These are phyloP conservation scores for Diaporthe humulicola DNA, from an alignment of 2,329 filamentous ascomycete species.

Conservation along the genomic window DNA sequence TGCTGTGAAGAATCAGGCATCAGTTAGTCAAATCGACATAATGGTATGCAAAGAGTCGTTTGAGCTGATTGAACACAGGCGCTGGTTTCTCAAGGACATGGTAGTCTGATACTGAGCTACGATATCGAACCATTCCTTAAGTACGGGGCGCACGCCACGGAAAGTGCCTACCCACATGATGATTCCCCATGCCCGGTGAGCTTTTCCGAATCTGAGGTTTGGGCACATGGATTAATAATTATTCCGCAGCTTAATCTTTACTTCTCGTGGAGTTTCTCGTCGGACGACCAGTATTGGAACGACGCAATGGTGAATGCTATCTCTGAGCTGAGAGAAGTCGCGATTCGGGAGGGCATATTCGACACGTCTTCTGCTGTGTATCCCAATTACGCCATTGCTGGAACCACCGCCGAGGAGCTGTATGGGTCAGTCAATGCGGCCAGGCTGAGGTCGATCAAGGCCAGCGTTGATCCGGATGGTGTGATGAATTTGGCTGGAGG, in stretches of 20 bases:
- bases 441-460: constrained; percentile 42
- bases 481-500: constrained; percentile 48
- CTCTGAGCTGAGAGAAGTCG: constrained; percentile 45
- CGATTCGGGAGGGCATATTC: constrained; percentile 47
- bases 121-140: constrained; percentile 49
- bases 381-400: constrained; percentile 45
- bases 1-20: constrained; percentile 43
- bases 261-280: constrained; percentile 44
- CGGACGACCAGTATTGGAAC: constrained; percentile 48
- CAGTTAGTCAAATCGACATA: background rate
- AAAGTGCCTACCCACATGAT: constrained; percentile 48
- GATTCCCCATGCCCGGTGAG: constrained; percentile 45
- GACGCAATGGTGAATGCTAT: constrained; percentile 44
- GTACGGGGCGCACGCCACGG: constrained; percentile 48
- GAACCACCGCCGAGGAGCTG: constrained; percentile 40
- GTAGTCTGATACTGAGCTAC: constrained; percentile 44
- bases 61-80: background rate
- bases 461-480: constrained; percentile 42
- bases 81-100: constrained; percentile 28
- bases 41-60: no score
- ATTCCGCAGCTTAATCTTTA: constrained; percentile 47
- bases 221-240: background rate
- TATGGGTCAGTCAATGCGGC: constrained; percentile 43
- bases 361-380: constrained; percentile 42
- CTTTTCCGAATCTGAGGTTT: background rate